A percentile compares a stretch with the other conserved stretches of the same genome.
phyloP scores from a whole-genome alignment of 352 stramenopile species.

The Aphanomyces euteiches region DNA sequence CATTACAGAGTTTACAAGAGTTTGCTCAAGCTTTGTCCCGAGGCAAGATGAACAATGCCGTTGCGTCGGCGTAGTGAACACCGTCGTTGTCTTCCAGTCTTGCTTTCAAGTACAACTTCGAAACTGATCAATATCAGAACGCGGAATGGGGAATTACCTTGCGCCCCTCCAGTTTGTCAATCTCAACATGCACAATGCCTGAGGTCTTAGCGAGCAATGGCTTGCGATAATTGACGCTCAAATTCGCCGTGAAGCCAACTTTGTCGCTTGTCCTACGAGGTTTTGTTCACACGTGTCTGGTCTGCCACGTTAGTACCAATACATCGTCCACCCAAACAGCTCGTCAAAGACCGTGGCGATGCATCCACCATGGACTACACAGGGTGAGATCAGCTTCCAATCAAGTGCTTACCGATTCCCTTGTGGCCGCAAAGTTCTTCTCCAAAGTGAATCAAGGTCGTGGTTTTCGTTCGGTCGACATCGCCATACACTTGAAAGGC shows the following conservation, averaged over 20 bases:
- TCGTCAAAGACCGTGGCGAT: slow-evolving; percentile 26
- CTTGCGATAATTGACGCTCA: slow-evolving; percentile 25
- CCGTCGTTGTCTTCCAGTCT: slow-evolving; percentile 3
- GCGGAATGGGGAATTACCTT: slow-evolving; percentile 6
- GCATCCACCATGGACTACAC: slow-evolving; percentile 23
- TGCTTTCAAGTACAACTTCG: slow-evolving; percentile 16
- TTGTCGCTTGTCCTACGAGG: slow-evolving; percentile 11
- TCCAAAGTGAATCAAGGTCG: slow-evolving; percentile 23
- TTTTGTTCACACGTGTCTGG: neutral
- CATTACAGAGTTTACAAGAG: neutral
- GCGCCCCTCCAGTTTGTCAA: slow-evolving; percentile 9
- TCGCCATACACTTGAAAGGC: slow-evolving; percentile 16
- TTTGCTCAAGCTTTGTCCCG: slow-evolving; percentile 1
- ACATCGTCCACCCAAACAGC: slow-evolving; percentile 22
- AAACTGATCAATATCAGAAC: neutral
- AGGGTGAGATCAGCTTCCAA: neutral
- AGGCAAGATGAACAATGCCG: slow-evolving; percentile 17
- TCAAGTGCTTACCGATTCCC: slow-evolving; percentile 5
- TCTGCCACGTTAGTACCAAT: slow-evolving; percentile 9
- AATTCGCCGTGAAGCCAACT: slow-evolving; percentile 24
- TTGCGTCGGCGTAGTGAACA: slow-evolving; percentile 9
- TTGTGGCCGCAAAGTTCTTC: slow-evolving; percentile 16
- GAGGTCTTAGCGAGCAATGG: neutral
- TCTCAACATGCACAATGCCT: neutral
- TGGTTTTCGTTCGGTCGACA: slow-evolving; percentile 9